phyloP scores from a whole-genome alignment of 805 yeast genomes.

The Wickerhamiella galacta region DNA sequence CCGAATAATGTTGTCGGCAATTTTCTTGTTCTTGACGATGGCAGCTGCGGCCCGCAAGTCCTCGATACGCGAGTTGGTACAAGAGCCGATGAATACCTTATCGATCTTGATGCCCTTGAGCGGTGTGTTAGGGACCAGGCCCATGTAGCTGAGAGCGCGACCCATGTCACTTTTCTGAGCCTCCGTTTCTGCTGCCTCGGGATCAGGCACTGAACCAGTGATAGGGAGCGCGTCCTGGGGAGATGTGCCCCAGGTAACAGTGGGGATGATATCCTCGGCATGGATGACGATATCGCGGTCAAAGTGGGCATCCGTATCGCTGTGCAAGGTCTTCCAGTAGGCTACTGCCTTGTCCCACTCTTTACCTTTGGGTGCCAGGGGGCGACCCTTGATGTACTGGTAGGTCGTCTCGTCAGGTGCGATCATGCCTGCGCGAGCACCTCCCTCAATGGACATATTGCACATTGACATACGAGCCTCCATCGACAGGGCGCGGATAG shows the following conservation, averaged over 20 bases:
- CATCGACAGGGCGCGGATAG: slow-evolving; percentile 78
- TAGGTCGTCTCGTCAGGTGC: slow-evolving; percentile 85
- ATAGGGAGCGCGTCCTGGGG: slow-evolving; percentile 98
- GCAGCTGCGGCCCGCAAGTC: slow-evolving; percentile 91
- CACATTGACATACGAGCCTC: slow-evolving; percentile 99
- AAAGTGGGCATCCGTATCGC: slow-evolving; percentile 82
- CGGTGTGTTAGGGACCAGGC: slow-evolving; percentile 68
- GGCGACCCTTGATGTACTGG: slow-evolving; percentile 81
- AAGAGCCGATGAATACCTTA: slow-evolving; percentile 93
- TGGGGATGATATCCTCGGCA: slow-evolving; percentile 79
- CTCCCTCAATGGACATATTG: slow-evolving; percentile 97
- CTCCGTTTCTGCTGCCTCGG: slow-evolving; percentile 43
- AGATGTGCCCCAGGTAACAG: slow-evolving; percentile 98
- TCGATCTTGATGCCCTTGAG: slow-evolving; percentile 62
- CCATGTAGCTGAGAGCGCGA: slow-evolving; percentile 87
- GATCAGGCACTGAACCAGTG: slow-evolving; percentile 82
- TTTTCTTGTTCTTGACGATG: slow-evolving; percentile 77
- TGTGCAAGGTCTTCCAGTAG: slow-evolving; percentile 78
- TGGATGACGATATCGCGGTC: slow-evolving; percentile 69
- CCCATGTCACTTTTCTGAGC: slow-evolving; percentile 69
- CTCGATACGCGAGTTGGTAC: slow-evolving; percentile 95
- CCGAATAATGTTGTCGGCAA: slow-evolving; percentile 62
- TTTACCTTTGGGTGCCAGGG: slow-evolving; percentile 82
- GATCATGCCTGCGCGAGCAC: slow-evolving; percentile 99
- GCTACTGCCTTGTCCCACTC: slow-evolving; percentile 90